Evolutionary conservation across 139 green algal species (phyloP), one percentile per base, ranked within the genome.

Genomic region (Yamagishiella unicocca): DNA sequence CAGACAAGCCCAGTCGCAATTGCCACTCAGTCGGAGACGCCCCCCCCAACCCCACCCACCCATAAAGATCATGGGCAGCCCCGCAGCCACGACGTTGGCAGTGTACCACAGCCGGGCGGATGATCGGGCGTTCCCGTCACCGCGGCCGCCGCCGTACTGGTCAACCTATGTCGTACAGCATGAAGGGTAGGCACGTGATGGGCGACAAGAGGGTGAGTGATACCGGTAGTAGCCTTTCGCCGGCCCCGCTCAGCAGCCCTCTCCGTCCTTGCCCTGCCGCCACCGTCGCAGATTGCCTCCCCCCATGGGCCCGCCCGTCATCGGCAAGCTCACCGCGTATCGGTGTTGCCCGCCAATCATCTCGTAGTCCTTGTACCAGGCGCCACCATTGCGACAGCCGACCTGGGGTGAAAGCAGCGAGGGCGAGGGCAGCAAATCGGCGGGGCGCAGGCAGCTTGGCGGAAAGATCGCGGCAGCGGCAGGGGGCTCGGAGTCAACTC

Each of bases 11-110:
- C n/a, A n/a, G n/a, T n/a, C n/a, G n/a, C n/a, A n/a, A n/a, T n/a
- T n/a, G n/a, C n/a, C n/a, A n/a, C n/a, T n/a, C n/a, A n/a, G n/a
- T n/a, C n/a, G n/a, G n/a, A n/a, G n/a, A n/a, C n/a, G 7, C 62
- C 5, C n/a, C 62, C 62, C 19, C 62, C 62, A 17, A 40, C 8
- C 62, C 70, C 70, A 55, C 45, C n/a, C 73, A 66, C 73, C 88
- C 94, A 95, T 95, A 85, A 95, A 95, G 40, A 94, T 83, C 93
- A 97, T 94, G 37, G 94, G 93, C 27, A 96, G 83, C 14, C 94
- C 93, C 35, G 90, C 85, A 2, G 92, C 93, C 37, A 40, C 90
- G 35, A 94, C 87, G 67, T 93, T 93, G 54, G 89, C 93, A 33
- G 83, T 84, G 40, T 91, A 96, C 94, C 91, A 96, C 62, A 95